A percentile compares a stretch with the other conserved stretches of the same genome.
These are phyloP conservation scores for Chaetomiaceae sp. DNA, from an alignment of 2,329 filamentous ascomycete species.

Conservation along the genomic window DNA sequence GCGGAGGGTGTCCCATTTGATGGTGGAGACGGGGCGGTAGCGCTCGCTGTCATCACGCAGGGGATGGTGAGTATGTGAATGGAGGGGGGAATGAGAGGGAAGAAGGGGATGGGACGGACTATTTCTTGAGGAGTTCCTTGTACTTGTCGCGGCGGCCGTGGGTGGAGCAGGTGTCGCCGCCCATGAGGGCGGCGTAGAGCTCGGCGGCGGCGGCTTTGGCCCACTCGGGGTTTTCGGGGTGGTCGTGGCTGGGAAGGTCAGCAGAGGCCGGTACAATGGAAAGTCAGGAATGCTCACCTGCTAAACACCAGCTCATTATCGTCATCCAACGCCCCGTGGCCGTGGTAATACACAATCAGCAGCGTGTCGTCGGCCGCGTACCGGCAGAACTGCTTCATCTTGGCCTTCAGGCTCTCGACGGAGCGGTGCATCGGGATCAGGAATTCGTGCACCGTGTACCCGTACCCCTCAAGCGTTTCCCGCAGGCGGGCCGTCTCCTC, in stretches of 20 bases:
- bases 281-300: constrained; percentile 13
- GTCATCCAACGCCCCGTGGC: constrained; percentile 26
- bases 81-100: neutral
- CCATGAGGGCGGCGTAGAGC: constrained; percentile 25
- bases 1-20: constrained; percentile 25
- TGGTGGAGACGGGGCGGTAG: constrained; percentile 25
- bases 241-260: constrained; percentile 22
- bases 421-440: constrained; percentile 25
- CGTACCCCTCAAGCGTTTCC: constrained; percentile 22
- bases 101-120: constrained; percentile 16
- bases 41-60: constrained; percentile 20
- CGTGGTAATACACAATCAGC: constrained; percentile 27
- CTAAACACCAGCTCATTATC: constrained; percentile 28
- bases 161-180: constrained; percentile 13
- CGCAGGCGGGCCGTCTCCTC: constrained; percentile 25
- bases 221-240: constrained; percentile 24
- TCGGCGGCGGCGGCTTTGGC: constrained; percentile 26
- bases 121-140: constrained; percentile 26
- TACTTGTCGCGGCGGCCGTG: constrained; percentile 15
- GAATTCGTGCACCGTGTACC: constrained; percentile 24
- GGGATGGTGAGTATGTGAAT: neutral
- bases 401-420: constrained; percentile 14
- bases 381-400: constrained; percentile 22
- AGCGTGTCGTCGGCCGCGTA: constrained; percentile 24
- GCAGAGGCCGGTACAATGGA: neutral